phyloP scores from a whole-genome alignment of 2,329 filamentous ascomycete genomes.

The Aspergillus pseudoviridinutans region DNA sequence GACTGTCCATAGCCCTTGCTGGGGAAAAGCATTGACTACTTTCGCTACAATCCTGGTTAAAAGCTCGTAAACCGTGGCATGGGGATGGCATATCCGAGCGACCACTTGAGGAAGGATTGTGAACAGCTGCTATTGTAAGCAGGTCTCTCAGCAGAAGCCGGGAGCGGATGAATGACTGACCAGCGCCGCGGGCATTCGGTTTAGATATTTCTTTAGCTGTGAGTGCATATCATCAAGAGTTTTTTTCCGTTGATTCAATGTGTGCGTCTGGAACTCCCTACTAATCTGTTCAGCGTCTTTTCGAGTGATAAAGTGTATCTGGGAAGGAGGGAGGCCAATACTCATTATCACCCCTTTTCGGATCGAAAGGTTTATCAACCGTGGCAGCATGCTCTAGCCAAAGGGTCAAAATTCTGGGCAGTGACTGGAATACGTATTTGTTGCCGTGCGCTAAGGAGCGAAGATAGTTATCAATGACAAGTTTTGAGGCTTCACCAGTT shows the following conservation, averaged over 20 bases:
- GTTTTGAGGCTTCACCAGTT: constrained; percentile 76
- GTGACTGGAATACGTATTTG: constrained; percentile 92
- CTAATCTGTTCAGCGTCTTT: constrained; percentile 8
- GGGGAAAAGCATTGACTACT: constrained; percentile 82
- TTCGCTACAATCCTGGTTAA: constrained; percentile 77
- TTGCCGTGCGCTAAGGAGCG: constrained; percentile 82
- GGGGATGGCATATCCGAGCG: constrained; percentile 88
- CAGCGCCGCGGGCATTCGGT: constrained; percentile 45
- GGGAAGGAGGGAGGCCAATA: constrained; percentile 15
- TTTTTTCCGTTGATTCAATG: constrained; percentile 52
- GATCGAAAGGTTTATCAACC: constrained; percentile 57
- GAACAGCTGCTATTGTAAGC: constrained; percentile 40
- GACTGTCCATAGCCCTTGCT: constrained; percentile 87
- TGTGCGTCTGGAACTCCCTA: constrained; percentile 46
- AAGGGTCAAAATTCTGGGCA: constrained; percentile 85
- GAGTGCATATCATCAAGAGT: constrained; percentile 67
- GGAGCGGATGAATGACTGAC: constrained; percentile 22
- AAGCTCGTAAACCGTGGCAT: constrained; percentile 70
- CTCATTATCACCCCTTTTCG: constrained; percentile 46
- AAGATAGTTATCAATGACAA: constrained; percentile 91
- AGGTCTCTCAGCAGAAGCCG: background rate
- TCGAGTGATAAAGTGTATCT: background rate
- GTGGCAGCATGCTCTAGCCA: constrained; percentile 90
- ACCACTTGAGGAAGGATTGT: constrained; percentile 84
- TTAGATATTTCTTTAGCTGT: constrained; percentile 75